phyloP scores from a whole-genome alignment of 2,329 filamentous ascomycete species.

The Pseudogymnoascus sp. region DNA sequence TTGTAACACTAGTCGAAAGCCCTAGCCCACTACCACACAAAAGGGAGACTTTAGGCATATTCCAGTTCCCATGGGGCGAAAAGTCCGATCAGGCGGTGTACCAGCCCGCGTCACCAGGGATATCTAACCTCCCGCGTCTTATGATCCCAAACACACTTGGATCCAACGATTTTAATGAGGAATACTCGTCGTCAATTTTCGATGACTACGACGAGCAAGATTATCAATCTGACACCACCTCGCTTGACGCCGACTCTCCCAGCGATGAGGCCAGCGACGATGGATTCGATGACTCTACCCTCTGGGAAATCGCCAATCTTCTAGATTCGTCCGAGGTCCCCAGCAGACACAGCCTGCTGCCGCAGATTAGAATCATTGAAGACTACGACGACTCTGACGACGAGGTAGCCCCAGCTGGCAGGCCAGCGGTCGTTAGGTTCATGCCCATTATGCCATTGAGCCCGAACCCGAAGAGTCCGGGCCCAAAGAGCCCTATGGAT shows the following conservation, averaged over 20 bases:
- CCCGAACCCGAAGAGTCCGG: slow-evolving; percentile 15
- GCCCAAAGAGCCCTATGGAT: slow-evolving; percentile 7
- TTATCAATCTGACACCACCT: slow-evolving; percentile 22
- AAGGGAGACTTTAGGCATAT: slow-evolving; percentile 52
- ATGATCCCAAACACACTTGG: background rate
- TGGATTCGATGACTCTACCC: slow-evolving; percentile 51
- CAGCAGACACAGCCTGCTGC: slow-evolving; percentile 43
- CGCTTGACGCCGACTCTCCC: background rate
- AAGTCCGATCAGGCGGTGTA: slow-evolving; percentile 45
- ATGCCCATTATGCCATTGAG: slow-evolving; percentile 15
- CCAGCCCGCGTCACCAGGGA: slow-evolving; percentile 28
- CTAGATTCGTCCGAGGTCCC: slow-evolving; percentile 44
- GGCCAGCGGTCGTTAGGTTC: background rate
- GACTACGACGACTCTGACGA: slow-evolving; percentile 13
- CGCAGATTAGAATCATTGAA: slow-evolving; percentile 16
- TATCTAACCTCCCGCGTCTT: background rate
- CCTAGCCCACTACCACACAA: slow-evolving; percentile 50
- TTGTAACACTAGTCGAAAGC: slow-evolving; percentile 39
- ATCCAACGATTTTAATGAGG: slow-evolving; percentile 8
- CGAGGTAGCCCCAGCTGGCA: background rate
- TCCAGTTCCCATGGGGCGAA: slow-evolving; percentile 59
- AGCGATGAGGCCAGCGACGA: slow-evolving; percentile 34
- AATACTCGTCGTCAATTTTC: slow-evolving; percentile 41
- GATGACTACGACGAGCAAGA: slow-evolving; percentile 44
- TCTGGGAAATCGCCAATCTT: slow-evolving; percentile 56